These are phyloP conservation scores for Raphanus sativus DNA, from an alignment of 345 rosid species.

Conservation along the genomic window DNA sequence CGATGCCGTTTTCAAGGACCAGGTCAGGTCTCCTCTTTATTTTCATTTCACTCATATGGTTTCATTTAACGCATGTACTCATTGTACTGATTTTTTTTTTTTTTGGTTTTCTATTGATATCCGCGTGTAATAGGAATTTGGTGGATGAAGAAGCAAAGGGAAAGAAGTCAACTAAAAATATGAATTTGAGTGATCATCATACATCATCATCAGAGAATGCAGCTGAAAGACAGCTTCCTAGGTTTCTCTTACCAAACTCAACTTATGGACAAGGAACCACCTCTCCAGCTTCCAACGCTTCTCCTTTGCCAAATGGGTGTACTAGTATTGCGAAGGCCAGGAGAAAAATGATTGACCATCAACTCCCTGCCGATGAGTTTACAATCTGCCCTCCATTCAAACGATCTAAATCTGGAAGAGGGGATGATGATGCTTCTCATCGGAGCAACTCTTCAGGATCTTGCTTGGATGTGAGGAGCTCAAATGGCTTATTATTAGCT, in stretches of 20 bases:
- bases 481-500: slow-evolving; percentile 35
- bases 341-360: slow-evolving; percentile 57
- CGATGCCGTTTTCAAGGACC: slow-evolving; percentile 74
- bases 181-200: background rate
- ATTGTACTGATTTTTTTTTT: background rate
- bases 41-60: background rate
- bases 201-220: background rate
- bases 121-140: slow-evolving; percentile 58
- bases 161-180: slow-evolving; percentile 6
- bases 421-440: slow-evolving; percentile 3
- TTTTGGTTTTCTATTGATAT: slow-evolving; percentile 1
- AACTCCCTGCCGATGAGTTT: slow-evolving; percentile 43
- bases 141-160: slow-evolving; percentile 55
- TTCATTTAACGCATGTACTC: background rate
- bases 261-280: slow-evolving; percentile 40
- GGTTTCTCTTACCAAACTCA: slow-evolving; percentile 11
- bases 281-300: slow-evolving; percentile 29
- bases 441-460: slow-evolving; percentile 41
- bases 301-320: slow-evolving; percentile 11
- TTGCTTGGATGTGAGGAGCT: slow-evolving; percentile 30
- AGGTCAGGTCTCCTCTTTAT: slow-evolving; percentile 29
- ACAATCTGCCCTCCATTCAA: background rate
- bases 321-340: background rate
- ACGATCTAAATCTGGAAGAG: slow-evolving; percentile 34
- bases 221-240: slow-evolving; percentile 42